Conservation (phyloP, 2,329 filamentous ascomycete species). For the Paecilomyces sp. region DNA sequence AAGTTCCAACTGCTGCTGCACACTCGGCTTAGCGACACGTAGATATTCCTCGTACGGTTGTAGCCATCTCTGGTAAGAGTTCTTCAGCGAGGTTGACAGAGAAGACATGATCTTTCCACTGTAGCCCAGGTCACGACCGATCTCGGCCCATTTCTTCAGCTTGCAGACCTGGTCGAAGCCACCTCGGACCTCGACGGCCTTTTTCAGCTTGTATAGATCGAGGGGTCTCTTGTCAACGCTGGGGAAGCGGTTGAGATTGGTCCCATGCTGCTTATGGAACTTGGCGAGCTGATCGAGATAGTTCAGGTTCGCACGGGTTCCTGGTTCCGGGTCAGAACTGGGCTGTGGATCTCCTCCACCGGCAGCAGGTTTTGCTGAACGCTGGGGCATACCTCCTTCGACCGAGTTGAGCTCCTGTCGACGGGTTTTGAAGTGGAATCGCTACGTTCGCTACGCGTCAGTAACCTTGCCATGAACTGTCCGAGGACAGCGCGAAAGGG, state of each 20-base stretch:
- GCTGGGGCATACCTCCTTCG: conserved; percentile 69
- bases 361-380: conserved; percentile 20
- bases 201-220: conserved; percentile 92
- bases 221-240: conserved; percentile 97
- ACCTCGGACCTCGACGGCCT: conserved; percentile 87
- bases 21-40: conserved; percentile 80
- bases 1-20: conserved; percentile 90
- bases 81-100: conserved; percentile 92
- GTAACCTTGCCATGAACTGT: conserved; percentile 5
- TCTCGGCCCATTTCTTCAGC: conserved; percentile 97
- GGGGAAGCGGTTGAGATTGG: conserved; percentile 85
- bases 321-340: conserved; percentile 45
- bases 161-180: conserved; percentile 97
- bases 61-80: conserved; percentile 95
- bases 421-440: conserved; percentile 92
- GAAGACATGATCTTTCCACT: conserved; percentile 99
- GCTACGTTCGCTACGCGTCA: conserved; percentile 46
- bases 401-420: conserved; percentile 96
- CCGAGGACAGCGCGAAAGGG: not conserved
- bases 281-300: conserved; percentile 93
- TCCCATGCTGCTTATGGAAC: conserved; percentile 95
- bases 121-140: conserved; percentile 91
- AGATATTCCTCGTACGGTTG: conserved; percentile 96
- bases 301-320: conserved; percentile 88
- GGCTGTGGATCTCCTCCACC: conserved; percentile 20